Percentiles rank a stretch among this genome's conserved stretches.
phyloP scores from a whole-genome alignment of 495 filamentous ascomycete species.

The Schizothecium vesticola region DNA sequence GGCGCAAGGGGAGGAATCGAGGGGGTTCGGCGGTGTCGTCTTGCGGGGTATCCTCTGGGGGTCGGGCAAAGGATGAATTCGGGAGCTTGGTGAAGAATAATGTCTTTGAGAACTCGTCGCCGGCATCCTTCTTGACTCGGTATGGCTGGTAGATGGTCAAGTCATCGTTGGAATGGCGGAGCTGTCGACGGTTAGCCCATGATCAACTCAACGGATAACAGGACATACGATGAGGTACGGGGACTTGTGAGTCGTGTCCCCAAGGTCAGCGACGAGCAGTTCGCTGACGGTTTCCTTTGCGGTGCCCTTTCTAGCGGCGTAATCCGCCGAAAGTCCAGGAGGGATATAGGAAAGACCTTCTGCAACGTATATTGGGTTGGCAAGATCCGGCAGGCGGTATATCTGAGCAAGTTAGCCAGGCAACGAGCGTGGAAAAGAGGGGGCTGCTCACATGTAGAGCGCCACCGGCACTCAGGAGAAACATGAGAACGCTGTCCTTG shows the following conservation, averaged over 20 bases:
- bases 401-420: constrained; percentile 38
- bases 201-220: background rate
- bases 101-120: constrained; percentile 33
- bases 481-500: constrained; percentile 55
- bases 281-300: constrained; percentile 68
- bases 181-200: constrained; percentile 34
- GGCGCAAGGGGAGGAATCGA: constrained; percentile 50
- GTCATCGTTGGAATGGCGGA: constrained; percentile 74
- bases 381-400: constrained; percentile 58
- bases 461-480: constrained; percentile 64
- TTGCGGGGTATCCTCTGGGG: constrained; percentile 35
- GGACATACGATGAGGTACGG: constrained; percentile 72
- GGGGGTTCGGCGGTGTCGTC: constrained; percentile 36
- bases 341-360: constrained; percentile 74
- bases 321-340: constrained; percentile 67
- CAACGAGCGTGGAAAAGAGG: background rate
- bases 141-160: constrained; percentile 84
- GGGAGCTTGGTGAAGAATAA: constrained; percentile 73
- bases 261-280: constrained; percentile 75
- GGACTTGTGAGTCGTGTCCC: constrained; percentile 59
- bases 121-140: constrained; percentile 33
- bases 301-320: constrained; percentile 58
- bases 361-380: constrained; percentile 54
- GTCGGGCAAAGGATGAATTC: constrained; percentile 54
- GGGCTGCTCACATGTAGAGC: constrained; percentile 62